Base-by-base conservation (phyloP, 306 rosid species). In the Vicia villosa region DNA sequence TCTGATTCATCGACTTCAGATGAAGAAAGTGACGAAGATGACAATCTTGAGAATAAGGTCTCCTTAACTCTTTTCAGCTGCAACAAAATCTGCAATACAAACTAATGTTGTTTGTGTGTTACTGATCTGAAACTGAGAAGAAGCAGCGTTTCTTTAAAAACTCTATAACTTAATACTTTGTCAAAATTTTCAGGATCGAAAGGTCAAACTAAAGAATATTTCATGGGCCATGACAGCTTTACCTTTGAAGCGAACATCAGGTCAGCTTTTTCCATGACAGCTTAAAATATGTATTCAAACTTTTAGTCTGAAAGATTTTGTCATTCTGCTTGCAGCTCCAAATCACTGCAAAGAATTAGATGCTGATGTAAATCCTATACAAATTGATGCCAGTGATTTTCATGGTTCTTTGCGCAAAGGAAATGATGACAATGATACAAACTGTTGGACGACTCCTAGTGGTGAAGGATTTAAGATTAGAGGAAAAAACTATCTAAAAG, bases 401-500 rank as follows among this genome's bases (percentile, higher is more conserved):
- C 73, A 68, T 52, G 86, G 94, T 59, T 82, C 94, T 30, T 84
- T 90, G 72, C 52, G 47, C 26, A 74, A 74, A 72, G 98, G 84
- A 55, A 77, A 77, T 70, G 81, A 78, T 76, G 89, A 83, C 4
- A 70, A 62, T n/a, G 97, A 88, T 71, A 78, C 87, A 64, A 75
- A 93, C 69, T 88, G 98, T 78, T 93, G 98, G 97, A 81, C 88
- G 55, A 69, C 83, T 67, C 96, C 98, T 41, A 72, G 83, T 63
- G 96, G 96, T 19, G 61, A 28, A 17, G 86, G 97, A 81, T 93
- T 93, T 76, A 93, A 74, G 98, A 81, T 93, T 64, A 85, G 98
- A 69, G 98, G 97, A 80, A 93, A 93, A 82, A 93, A 61, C 78
- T 93, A 93, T 77, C 81, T 90, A 14, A 88, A 86, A 81, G 98